Evolutionary conservation across 2,329 filamentous ascomycete genomes (phyloP).

Genomic region (Fusarium tupiense): DNA sequence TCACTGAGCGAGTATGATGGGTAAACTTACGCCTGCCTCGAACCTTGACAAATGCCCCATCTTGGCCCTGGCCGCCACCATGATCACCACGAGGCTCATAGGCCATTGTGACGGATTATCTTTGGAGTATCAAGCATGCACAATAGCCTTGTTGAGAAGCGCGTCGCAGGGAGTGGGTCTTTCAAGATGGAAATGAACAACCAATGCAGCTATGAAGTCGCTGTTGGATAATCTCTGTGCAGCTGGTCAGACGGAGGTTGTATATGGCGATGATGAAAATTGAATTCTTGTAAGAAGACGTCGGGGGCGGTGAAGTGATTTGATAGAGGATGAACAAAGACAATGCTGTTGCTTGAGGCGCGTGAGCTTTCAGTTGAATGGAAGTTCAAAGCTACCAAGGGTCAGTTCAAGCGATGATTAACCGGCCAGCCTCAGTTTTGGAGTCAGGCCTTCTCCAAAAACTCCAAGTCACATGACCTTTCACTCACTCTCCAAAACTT

Average conservation of each 20-base stretch:
- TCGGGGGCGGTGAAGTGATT: not conserved
- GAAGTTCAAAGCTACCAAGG: slow-evolving; percentile 31
- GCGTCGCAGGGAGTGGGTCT: slow-evolving; percentile 34
- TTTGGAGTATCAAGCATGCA: slow-evolving; percentile 40
- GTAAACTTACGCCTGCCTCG: slow-evolving; percentile 61
- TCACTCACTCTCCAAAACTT: not conserved
- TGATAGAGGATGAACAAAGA: slow-evolving; percentile 24
- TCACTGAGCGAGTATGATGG: not conserved
- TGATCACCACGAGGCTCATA: slow-evolving; percentile 64
- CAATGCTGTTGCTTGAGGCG: slow-evolving; percentile 18
- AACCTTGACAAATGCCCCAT: slow-evolving; percentile 59
- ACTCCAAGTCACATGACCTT: slow-evolving; percentile 11
- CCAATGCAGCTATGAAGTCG: not conserved
- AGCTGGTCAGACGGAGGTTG: not conserved
- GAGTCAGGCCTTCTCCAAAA: slow-evolving; percentile 3
- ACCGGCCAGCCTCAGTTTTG: slow-evolving; percentile 9
- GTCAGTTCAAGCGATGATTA: slow-evolving; percentile 33
- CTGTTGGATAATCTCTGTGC: not conserved
- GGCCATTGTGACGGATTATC: slow-evolving; percentile 54
- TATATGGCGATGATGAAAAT: not conserved
- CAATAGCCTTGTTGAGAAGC: slow-evolving; percentile 23
- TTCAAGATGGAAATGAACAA: slow-evolving; percentile 3
- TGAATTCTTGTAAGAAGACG: not conserved
- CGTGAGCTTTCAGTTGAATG: slow-evolving; percentile 21
- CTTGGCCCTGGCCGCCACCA: slow-evolving; percentile 54